These are phyloP conservation scores for Aspergillus oerlinghausenensis DNA, from an alignment of 2,329 filamentous ascomycete genomes.

Conservation along the genomic window DNA sequence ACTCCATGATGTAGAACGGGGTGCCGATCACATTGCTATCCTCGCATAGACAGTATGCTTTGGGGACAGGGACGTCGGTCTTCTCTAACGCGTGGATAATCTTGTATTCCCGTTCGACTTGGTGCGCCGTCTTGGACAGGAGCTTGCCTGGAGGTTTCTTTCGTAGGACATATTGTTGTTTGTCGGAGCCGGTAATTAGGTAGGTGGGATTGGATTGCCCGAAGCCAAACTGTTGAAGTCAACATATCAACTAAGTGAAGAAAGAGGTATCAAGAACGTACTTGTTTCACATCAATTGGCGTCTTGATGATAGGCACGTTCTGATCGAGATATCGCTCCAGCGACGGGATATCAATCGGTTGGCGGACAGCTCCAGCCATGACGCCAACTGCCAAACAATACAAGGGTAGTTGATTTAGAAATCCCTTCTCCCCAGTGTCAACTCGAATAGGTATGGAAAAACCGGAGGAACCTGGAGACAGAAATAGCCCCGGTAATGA, in stretches of 20 bases:
- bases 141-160: slow-evolving; percentile 97
- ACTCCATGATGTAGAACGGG: slow-evolving; percentile 96
- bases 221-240: slow-evolving; percentile 71
- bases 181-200: slow-evolving; percentile 70
- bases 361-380: slow-evolving; percentile 90
- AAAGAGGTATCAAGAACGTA: slow-evolving; percentile 35
- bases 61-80: slow-evolving; percentile 82
- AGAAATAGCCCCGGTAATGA: slow-evolving; percentile 6
- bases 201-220: slow-evolving; percentile 98
- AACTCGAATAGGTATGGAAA: not conserved
- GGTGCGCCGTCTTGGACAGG: slow-evolving; percentile 88
- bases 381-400: slow-evolving; percentile 7
- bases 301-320: slow-evolving; percentile 80
- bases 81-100: slow-evolving; percentile 76
- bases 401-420: too few species aligned
- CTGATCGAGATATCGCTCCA: slow-evolving; percentile 71
- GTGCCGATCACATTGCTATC: slow-evolving; percentile 77
- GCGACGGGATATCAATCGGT: slow-evolving; percentile 74
- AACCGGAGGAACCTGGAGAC: not conserved
- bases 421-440: not conserved
- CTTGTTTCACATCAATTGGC: slow-evolving; percentile 86
- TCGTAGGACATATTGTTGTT: slow-evolving; percentile 76
- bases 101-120: slow-evolving; percentile 92
- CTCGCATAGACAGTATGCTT: slow-evolving; percentile 78
- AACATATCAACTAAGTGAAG: not conserved